Base-by-base conservation (phyloP, 2,329 filamentous ascomycete species). In the Incumbomyces lentus region DNA sequence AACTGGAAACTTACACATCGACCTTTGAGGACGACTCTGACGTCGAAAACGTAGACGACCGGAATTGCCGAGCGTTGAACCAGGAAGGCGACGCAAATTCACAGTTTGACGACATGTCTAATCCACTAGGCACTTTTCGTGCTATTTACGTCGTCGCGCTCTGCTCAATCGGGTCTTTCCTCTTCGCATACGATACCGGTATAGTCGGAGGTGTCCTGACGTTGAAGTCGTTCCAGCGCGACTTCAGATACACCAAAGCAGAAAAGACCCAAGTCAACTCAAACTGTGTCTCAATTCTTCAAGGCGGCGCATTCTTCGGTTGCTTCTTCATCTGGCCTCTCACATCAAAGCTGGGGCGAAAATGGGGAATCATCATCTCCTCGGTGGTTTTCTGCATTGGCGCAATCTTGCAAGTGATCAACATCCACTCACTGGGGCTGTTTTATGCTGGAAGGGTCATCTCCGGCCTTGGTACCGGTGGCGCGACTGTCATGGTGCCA, bases 271-370 rank as follows among this genome's bases (percentile, higher is more conserved):
- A 59, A 2, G 59, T 68, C 50, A 70, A 68, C 48, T 69, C 69
- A 3, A 68, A 73, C 40, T 67, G 69, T 31, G 69, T 73, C 16
- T 68, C 69, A 2, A 68, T 75, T 14, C 71, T 75, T 44, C 71
- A 75, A 50, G 68, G 72, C 7, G 73, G 72, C 18, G 71, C 72
- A 30, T 71, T 77, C 49, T 67, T 72, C 22, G 72, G 72, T 17
- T 73, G 71, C 49, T 68, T 75, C 44, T 53, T 65, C 22, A 66
- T 73, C 42, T 73, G 69, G 61, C 70, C 71, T 0, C 44, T 75
- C 8, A 72, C 68, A 4, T 68, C 72, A 44, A 59, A 59, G 17
- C 62, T 64, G 40, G 74, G 73, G 11, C 65, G 74, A 13, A 65
- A 66, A 26, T 60, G 58, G 44, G 65, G 68, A 10, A 66, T 75